Conservation (phyloP, 345 rosid genomes). For the Populus tremula region DNA sequence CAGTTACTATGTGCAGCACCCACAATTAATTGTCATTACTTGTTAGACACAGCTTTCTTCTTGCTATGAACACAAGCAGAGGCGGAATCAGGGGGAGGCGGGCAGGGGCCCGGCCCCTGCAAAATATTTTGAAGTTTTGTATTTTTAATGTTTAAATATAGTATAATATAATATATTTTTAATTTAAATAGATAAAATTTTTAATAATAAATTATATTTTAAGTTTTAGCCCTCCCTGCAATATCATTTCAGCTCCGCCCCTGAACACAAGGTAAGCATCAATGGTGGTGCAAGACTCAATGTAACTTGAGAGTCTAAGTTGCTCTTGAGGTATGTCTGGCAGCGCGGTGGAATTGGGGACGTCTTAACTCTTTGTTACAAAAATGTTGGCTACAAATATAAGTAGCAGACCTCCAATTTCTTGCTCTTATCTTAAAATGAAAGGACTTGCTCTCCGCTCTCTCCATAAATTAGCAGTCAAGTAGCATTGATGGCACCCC, state of each 20-base stretch:
- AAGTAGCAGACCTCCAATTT: too few relatives aligned
- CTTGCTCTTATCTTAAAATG: not conserved
- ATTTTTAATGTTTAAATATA: too few relatives aligned
- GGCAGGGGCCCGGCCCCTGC: too few relatives aligned
- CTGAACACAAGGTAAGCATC: not conserved
- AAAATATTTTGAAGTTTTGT: too few relatives aligned
- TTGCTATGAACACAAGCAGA: not conserved
- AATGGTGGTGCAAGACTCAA: not conserved
- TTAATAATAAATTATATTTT: too few relatives aligned
- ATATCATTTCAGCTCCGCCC: too few relatives aligned
- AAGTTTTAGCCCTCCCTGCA: too few relatives aligned
- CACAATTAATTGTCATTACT: not conserved
- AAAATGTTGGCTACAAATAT: not conserved
- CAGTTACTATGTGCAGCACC: rapidly evolving
- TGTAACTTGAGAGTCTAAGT: not conserved
- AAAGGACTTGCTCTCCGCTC: not conserved
- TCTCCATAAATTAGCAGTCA: not conserved
- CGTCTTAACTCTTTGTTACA: not conserved
- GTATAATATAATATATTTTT: too few relatives aligned
- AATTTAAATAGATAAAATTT: too few relatives aligned
- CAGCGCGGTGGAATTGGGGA: not conserved
- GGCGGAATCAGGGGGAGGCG: too few relatives aligned
- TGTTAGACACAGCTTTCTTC: not conserved
- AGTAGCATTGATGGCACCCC: not conserved
- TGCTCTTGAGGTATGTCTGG: not conserved